Percentiles rank a stretch among this genome's conserved stretches.
Conservation (phyloP, 2,329 filamentous ascomycete genomes). For the Sporothrix phasma region DNA sequence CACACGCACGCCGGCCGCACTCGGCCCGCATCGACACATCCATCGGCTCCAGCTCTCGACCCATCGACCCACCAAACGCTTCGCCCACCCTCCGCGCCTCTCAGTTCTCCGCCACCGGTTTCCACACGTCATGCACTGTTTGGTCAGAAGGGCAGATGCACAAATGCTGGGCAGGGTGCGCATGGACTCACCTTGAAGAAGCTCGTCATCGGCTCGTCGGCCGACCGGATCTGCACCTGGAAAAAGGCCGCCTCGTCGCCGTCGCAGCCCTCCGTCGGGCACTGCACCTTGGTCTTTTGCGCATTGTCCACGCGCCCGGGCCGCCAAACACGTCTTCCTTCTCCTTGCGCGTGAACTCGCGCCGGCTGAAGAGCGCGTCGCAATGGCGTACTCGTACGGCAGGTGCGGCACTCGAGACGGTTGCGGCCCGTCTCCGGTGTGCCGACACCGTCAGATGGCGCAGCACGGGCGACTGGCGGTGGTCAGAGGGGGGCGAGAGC, state of each 20-base stretch:
- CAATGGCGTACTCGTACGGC: slow-evolving; percentile 80
- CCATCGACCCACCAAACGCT: background rate
- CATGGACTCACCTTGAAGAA: slow-evolving; percentile 72
- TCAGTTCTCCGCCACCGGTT: slow-evolving; percentile 58
- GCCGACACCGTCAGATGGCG: slow-evolving; percentile 68
- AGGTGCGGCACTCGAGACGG: slow-evolving; percentile 90
- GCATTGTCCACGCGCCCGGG: slow-evolving; percentile 81
- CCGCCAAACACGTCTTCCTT: slow-evolving; percentile 86
- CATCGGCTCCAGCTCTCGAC: too few relatives aligned
- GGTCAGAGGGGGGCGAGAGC: slow-evolving; percentile 11
- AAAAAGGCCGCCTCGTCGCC: slow-evolving; percentile 85
- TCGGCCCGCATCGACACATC: too few relatives aligned
- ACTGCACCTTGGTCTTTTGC: slow-evolving; percentile 74
- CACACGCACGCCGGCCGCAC: background rate
- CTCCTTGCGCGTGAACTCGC: slow-evolving; percentile 77
- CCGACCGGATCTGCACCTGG: slow-evolving; percentile 94
- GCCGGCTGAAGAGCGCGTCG: slow-evolving; percentile 69
- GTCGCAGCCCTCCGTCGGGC: slow-evolving; percentile 68
- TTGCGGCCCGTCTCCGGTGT: slow-evolving; percentile 50
- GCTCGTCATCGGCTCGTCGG: slow-evolving; percentile 96
- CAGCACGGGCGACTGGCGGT: slow-evolving; percentile 62
- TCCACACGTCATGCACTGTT: slow-evolving; percentile 56
- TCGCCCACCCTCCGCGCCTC: background rate
- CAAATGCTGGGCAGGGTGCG: too few relatives aligned
- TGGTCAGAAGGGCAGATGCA: too few relatives aligned